Percentiles rank a stretch among this genome's conserved stretches.
phyloP scores from a whole-genome alignment of 2,329 filamentous ascomycete species.

The Nannizzia gypsea region DNA sequence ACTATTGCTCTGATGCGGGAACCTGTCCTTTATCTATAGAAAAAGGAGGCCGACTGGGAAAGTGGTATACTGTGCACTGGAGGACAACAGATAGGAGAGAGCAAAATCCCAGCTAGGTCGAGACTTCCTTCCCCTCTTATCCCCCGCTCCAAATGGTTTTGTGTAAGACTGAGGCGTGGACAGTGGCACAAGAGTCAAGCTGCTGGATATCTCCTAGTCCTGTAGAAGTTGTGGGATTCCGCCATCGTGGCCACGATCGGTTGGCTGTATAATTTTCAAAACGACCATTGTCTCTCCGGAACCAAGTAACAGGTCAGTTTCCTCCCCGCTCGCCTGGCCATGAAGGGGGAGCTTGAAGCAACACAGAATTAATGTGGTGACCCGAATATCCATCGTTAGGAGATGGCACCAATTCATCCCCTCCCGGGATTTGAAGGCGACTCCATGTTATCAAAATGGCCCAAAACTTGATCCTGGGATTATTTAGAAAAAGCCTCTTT shows the following conservation, averaged over 20 bases:
- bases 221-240: neutral
- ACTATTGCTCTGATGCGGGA: neutral
- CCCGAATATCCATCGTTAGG: neutral
- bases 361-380: slow-evolving; percentile 2
- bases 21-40: neutral
- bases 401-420: neutral
- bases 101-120: neutral
- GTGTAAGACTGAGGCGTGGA: neutral
- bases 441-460: neutral
- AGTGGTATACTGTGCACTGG: neutral
- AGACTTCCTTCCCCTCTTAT: neutral
- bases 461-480: neutral
- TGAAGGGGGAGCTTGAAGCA: neutral
- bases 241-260: neutral
- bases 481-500: too few species aligned
- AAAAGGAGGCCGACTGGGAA: neutral
- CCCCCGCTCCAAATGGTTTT: neutral
- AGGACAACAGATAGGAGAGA: neutral
- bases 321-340: neutral
- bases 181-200: neutral
- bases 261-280: neutral
- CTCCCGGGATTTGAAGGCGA: neutral
- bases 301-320: neutral
- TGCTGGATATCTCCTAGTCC: neutral
- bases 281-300: neutral